Evolutionary conservation across 768 basidiomycete genomes (phyloP).

Genomic region (Psilocybe sp.): DNA sequence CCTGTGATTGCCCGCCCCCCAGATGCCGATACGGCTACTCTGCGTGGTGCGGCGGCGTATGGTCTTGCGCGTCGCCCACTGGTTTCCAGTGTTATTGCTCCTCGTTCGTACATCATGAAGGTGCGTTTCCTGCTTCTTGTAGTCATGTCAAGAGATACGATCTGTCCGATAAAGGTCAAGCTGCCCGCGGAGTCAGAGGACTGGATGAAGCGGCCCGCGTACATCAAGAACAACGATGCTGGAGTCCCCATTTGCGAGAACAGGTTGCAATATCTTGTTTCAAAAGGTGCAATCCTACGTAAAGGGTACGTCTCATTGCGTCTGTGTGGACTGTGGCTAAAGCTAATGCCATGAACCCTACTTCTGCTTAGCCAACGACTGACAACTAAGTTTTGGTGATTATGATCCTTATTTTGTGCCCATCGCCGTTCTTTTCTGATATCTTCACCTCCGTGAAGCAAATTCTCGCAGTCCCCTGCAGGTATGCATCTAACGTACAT

Average conservation of each 20-base stretch:
- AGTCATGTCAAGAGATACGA: too few species aligned
- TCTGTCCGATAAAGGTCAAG: slow-evolving; percentile 57
- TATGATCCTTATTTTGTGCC: slow-evolving; percentile 11
- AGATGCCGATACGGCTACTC: slow-evolving; percentile 86
- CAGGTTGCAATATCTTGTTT: slow-evolving; percentile 84
- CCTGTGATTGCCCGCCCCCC: slow-evolving; percentile 77
- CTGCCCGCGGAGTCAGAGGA: slow-evolving; percentile 86
- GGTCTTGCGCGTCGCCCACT: slow-evolving; percentile 73
- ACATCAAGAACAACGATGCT: slow-evolving; percentile 75
- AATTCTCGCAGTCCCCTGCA: slow-evolving; percentile 3
- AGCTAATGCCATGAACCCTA: slow-evolving; percentile 10
- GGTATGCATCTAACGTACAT: neutral
- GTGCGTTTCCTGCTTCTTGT: slow-evolving; percentile 32
- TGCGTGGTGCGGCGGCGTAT: slow-evolving; percentile 86
- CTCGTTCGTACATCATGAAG: slow-evolving; percentile 86
- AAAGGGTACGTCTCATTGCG: slow-evolving; percentile 60
- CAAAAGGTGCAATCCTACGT: slow-evolving; percentile 81
- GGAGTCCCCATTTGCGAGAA: slow-evolving; percentile 82
- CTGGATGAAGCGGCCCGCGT: slow-evolving; percentile 80
- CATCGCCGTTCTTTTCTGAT: slow-evolving; percentile 7
- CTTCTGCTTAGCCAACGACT: slow-evolving; percentile 62
- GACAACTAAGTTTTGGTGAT: slow-evolving; percentile 80
- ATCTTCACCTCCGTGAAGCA: slow-evolving; percentile 8
- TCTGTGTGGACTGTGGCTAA: slow-evolving; percentile 12
- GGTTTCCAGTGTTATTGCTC: slow-evolving; percentile 80